Evolutionary conservation across 148 eudicot genomes (phyloP), one percentile per base, ranked within the genome.

Genomic region (Chenopodium formosanum): DNA sequence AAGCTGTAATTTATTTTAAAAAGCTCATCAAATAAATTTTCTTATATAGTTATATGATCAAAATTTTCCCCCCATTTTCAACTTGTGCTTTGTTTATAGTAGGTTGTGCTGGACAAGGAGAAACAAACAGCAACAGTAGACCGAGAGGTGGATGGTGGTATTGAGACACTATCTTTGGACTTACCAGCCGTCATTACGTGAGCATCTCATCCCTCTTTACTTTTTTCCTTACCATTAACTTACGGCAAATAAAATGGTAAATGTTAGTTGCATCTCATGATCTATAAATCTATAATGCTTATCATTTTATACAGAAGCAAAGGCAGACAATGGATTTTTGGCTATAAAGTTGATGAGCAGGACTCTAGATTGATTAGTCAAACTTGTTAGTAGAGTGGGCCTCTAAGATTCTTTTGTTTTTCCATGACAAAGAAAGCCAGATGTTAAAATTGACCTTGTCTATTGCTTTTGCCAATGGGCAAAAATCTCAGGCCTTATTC

Each of bases 71-170:
- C 40, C 70, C 25, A 1, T 73, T 23, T 6, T 77, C 70, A 37
- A 58, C 58, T 44, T 70, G 67, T 83, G 60, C 64, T 77, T 80
- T 82, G 27, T 50, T 14, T 85, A 20, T 73, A 77, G 86, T 86
- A 93, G 98, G 92, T 95, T 90, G 97, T 93, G 80, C 83, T 96
- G 70, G 97, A 96, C 86, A 87, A 91, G 84, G 92, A 87, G 77
- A 96, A 96, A 68, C 89, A 92, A 48, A 87, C 83, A 17, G 93
- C 86, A 56, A 92, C 93, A 22, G 98, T 96, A 73, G 99, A 96
- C 79, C 89, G 99, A 88, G 99, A 96, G 87, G 99, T 96, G 81
- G 99, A 96, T 83, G 99, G 95, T 77, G 99, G 99, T 52, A 87
- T 90, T 65, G 99, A 96, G 88, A 96, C 97, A 9, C 79, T 96